Evolutionary conservation across 75 land plant genomes (phyloP).

Genomic region (Cryptomeria japonica): DNA sequence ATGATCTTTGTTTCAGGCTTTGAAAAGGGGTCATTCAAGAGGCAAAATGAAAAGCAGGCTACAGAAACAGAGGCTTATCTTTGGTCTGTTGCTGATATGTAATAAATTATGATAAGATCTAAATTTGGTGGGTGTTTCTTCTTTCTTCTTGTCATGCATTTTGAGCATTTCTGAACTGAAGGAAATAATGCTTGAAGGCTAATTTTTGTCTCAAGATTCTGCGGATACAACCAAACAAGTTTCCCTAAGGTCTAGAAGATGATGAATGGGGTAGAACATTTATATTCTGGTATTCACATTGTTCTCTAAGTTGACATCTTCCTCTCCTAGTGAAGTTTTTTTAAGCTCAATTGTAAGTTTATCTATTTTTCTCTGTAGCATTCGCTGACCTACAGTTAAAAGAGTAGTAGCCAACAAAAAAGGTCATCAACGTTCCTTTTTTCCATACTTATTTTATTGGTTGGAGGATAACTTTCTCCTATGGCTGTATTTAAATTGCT

Average conservation of each 20-base stretch:
- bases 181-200: neutral
- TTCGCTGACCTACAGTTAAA: neutral
- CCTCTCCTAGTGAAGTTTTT: neutral
- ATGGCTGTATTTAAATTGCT: neutral
- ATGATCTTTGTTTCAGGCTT: slow-evolving; percentile 49
- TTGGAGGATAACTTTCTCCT: too few relatives aligned
- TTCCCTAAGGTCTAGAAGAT: neutral
- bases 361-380: neutral
- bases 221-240: neutral
- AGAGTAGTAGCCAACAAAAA: neutral
- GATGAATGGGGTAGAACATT: neutral
- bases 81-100: slow-evolving; percentile 98
- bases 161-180: neutral
- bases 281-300: neutral
- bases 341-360: neutral
- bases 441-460: neutral
- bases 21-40: slow-evolving; percentile 79
- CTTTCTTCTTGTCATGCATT: neutral
- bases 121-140: neutral
- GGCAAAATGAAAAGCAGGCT: slow-evolving; percentile 86
- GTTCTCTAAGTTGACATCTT: neutral
- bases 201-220: neutral
- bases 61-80: slow-evolving; percentile 82
- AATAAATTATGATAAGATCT: slow-evolving; percentile 6
- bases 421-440: neutral